Evolutionary conservation across 1,284 basidiomycete genomes (phyloP).

Genomic region (Leccinum insigne): DNA sequence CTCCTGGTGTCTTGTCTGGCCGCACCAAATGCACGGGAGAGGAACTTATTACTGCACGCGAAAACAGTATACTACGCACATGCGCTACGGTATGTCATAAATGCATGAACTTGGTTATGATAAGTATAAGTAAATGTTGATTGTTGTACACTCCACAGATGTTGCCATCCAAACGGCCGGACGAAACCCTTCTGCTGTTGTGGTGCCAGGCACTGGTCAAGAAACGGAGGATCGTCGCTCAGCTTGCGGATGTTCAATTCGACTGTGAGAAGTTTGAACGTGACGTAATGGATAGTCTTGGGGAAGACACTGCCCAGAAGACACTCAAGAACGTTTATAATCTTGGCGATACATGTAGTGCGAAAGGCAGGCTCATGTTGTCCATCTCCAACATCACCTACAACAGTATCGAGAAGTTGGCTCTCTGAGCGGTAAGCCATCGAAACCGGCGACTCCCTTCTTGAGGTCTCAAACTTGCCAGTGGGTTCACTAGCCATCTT

Average conservation of each 20-base stretch:
- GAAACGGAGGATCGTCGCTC: not conserved
- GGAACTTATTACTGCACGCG: not conserved
- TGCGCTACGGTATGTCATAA: conserved; percentile 1
- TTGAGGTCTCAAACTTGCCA: too few species aligned
- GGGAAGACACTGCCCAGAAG: conserved; percentile 14
- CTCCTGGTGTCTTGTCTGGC: not conserved
- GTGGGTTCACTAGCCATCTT: too few species aligned
- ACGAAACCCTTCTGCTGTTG: not conserved
- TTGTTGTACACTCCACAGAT: not conserved
- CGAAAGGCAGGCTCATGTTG: not conserved
- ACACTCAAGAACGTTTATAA: conserved; percentile 32
- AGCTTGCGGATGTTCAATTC: conserved; percentile 4
- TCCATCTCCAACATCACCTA: not conserved
- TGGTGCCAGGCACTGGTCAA: not conserved
- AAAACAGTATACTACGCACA: not conserved
- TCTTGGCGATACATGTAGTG: not conserved
- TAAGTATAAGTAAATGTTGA: not conserved
- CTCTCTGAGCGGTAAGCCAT: not conserved
- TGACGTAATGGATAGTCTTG: not conserved
- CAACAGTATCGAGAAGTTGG: not conserved
- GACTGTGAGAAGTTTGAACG: conserved; percentile 3
- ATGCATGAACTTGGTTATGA: not conserved
- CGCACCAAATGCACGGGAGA: not conserved
- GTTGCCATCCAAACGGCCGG: not conserved
- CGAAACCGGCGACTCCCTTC: not conserved